A percentile compares a stretch with the other conserved stretches of the same genome.
These are phyloP conservation scores for Gracilaria gracilis DNA, from an alignment of 23 red algal species.

Conservation along the genomic window DNA sequence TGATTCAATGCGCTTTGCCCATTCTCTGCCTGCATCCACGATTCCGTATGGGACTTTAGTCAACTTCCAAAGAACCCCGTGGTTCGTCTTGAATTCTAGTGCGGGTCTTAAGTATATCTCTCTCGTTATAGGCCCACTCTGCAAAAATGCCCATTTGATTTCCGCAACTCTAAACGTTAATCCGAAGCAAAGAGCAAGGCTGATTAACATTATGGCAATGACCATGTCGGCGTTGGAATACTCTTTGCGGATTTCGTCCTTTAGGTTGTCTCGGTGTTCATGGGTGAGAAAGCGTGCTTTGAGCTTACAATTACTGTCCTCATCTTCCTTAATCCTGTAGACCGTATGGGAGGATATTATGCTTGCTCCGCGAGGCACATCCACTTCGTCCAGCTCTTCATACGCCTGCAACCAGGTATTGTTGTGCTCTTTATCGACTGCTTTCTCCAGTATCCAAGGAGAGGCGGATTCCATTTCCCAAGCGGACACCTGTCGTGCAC, in stretches of 20 bases:
- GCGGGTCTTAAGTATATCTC: slow-evolving; percentile 34
- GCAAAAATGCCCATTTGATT: slow-evolving; percentile 29
- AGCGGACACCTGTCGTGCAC: not conserved
- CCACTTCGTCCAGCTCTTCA: slow-evolving; percentile 3
- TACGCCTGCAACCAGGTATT: not conserved
- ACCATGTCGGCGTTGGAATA: slow-evolving; percentile 23
- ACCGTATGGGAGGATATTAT: slow-evolving; percentile 25
- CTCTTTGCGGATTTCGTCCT: not conserved
- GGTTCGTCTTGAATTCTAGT: not conserved
- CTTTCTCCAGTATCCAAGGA: not conserved
- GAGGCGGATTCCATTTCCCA: not conserved
- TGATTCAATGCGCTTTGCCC: slow-evolving; percentile 31
- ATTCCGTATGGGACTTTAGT: slow-evolving; percentile 47
- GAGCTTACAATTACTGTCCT: not conserved
- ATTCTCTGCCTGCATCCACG: slow-evolving; percentile 43
- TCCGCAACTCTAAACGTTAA: slow-evolving; percentile 15
- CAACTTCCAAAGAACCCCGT: slow-evolving; percentile 36
- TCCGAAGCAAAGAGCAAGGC: not conserved
- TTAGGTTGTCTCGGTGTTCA: not conserved
- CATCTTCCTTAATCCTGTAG: slow-evolving; percentile 42
- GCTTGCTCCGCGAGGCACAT: slow-evolving; percentile 23
- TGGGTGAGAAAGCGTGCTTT: slow-evolving; percentile 12
- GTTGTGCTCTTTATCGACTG: not conserved
- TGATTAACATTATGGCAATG: slow-evolving; percentile 21
- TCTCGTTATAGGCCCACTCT: no score